Percentiles rank a stretch among this genome's conserved stretches.
phyloP scores from a whole-genome alignment of 305 asterid genomes.

The Withania somnifera region DNA sequence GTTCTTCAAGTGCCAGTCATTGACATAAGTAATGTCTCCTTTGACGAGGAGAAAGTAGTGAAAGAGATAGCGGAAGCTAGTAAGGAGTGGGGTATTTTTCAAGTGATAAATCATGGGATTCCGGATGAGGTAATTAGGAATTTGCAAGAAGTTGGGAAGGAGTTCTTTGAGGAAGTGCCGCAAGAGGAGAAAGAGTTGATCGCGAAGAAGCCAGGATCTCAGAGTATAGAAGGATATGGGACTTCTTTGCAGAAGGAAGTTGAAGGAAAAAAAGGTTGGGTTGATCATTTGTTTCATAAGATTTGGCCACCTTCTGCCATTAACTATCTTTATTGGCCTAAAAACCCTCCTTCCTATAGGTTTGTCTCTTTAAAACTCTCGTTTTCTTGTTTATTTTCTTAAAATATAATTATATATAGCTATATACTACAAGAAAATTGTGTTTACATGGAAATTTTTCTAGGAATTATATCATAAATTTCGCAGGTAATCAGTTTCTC shows the following conservation, averaged over 20 bases:
- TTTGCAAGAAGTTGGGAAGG: slow-evolving; percentile 42
- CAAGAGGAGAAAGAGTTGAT: slow-evolving; percentile 36
- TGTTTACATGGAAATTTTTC: too few species aligned
- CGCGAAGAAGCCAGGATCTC: slow-evolving; percentile 32
- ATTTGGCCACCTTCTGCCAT: slow-evolving; percentile 48
- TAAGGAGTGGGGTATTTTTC: slow-evolving; percentile 56
- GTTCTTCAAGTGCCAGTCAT: slow-evolving; percentile 35
- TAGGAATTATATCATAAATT: too few species aligned
- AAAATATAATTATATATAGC: not conserved
- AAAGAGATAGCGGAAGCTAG: slow-evolving; percentile 29
- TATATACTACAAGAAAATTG: too few species aligned
- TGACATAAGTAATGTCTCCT: slow-evolving; percentile 14
- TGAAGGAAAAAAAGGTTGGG: slow-evolving; percentile 64
- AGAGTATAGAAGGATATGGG: slow-evolving; percentile 51
- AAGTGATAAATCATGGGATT: slow-evolving; percentile 55
- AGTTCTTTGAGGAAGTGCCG: slow-evolving; percentile 45
- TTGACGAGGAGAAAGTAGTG: slow-evolving; percentile 16
- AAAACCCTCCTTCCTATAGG: slow-evolving; percentile 53
- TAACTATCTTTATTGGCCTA: slow-evolving; percentile 49
- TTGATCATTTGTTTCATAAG: slow-evolving; percentile 58
- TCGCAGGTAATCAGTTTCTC: not conserved
- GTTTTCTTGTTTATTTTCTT: not conserved
- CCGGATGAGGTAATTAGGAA: slow-evolving; percentile 32
- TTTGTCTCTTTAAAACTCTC: not conserved
- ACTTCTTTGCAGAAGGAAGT: slow-evolving; percentile 37